phyloP scores from a whole-genome alignment of 2,329 filamentous ascomycete species.

The Scedosporium aurantiacum region DNA sequence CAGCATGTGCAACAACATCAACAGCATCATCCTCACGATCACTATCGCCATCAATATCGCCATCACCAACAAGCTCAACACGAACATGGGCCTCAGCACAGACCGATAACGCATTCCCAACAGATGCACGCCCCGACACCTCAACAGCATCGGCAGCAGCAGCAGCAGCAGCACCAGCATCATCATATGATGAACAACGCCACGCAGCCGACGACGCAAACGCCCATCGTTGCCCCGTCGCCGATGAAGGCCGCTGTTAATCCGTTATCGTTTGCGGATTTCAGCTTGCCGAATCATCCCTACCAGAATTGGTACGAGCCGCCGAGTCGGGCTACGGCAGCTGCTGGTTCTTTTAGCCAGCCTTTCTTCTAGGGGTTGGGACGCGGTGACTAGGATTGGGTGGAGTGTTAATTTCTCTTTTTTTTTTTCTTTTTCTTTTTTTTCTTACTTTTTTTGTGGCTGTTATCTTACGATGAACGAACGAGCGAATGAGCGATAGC shows the following conservation, averaged over 20 bases:
- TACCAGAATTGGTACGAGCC: slow-evolving; percentile 74
- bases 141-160: slow-evolving; percentile 6
- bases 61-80: not conserved
- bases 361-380: slow-evolving; percentile 1
- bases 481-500: not conserved
- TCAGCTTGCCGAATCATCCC: slow-evolving; percentile 66
- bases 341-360: slow-evolving; percentile 4
- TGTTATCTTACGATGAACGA: not conserved
- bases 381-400: slow-evolving; percentile 3
- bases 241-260: slow-evolving; percentile 42
- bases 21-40: not conserved
- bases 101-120: not conserved
- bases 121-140: slow-evolving; percentile 8
- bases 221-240: slow-evolving; percentile 4
- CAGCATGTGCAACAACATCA: slow-evolving; percentile 7
- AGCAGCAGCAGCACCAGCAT: slow-evolving; percentile 14
- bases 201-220: not conserved
- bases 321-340: slow-evolving; percentile 36
- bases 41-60: no score
- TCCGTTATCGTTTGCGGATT: slow-evolving; percentile 64
- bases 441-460: not conserved
- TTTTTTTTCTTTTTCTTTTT: not conserved
- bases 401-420: not conserved
- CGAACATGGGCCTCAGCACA: slow-evolving; percentile 8
- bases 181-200: slow-evolving; percentile 2